Percentiles rank a stretch among this genome's conserved stretches.
phyloP scores from a whole-genome alignment of 2,329 filamentous ascomycete genomes.

The Fusarium concolor region DNA sequence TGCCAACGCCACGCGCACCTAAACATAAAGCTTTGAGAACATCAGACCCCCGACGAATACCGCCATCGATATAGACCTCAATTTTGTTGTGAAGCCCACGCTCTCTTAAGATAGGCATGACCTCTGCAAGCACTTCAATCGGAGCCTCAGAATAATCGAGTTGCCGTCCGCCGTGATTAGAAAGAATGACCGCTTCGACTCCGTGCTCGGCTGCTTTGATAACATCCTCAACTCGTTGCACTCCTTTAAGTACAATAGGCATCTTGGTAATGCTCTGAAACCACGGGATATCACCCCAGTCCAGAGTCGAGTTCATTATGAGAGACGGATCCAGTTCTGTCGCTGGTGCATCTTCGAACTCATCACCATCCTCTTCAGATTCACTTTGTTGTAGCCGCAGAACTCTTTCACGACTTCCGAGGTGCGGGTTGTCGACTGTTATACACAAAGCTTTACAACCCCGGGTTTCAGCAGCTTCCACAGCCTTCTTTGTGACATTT shows the following conservation, averaged over 20 bases:
- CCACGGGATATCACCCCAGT: conserved; percentile 94
- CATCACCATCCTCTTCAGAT: background rate
- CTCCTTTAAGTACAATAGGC: conserved; percentile 94
- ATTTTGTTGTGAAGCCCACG: conserved; percentile 78
- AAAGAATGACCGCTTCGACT: conserved; percentile 89
- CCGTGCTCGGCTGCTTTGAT: conserved; percentile 81
- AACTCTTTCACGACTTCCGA: conserved; percentile 26
- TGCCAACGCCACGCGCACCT: conserved; percentile 90
- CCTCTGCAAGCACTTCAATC: conserved; percentile 89
- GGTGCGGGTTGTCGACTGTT: conserved; percentile 24
- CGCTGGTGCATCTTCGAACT: conserved; percentile 23
- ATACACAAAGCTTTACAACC: conserved; percentile 27
- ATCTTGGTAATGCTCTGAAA: conserved; percentile 88
- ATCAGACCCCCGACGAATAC: conserved; percentile 87
- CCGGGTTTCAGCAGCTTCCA: conserved; percentile 12
- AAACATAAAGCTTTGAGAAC: conserved; percentile 94
- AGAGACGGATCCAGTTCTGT: conserved; percentile 29
- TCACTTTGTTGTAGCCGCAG: conserved; percentile 3
- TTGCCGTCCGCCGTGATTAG: conserved; percentile 94
- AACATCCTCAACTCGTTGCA: conserved; percentile 94
- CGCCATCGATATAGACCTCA: conserved; percentile 91
- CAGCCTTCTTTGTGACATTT: background rate
- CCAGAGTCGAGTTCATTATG: conserved; percentile 75
- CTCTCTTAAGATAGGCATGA: conserved; percentile 83
- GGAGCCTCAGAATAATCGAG: conserved; percentile 90